Evolutionary conservation across 176 grass and related monocot species (phyloP), one percentile per base, ranked within the genome.

Genomic region (Musa beccarii): DNA sequence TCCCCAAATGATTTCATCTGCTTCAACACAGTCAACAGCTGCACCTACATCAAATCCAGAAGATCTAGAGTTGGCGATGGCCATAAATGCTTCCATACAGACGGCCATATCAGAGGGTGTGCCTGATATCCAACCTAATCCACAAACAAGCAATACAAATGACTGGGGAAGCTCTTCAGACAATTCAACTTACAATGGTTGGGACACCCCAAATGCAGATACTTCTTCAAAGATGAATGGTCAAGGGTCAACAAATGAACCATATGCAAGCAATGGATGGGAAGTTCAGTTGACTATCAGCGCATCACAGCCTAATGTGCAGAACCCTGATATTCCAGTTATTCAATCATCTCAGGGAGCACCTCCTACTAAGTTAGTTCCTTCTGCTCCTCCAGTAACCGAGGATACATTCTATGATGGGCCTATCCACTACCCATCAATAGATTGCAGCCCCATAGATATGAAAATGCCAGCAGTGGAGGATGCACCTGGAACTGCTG

Each of bases 81-180:
- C 95, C 66, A 99, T 99, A 71, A 94, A 85, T 86, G 95, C 91
- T 53, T 99, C 95, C 54, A 89, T 99, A 55, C 91, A 92, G 77
- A 92, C 91, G 52, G 91, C 91, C 65, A 81, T 99, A 66, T 89
- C 78, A 52, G 95, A 94, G 84, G 90, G 95, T 72, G 86, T 94
- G 63, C 86, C 86, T 62, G 79, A 81, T 76, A 76, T 99, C 49
- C 86, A 81, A 69, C 78, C 88, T 73, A 76, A 53, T 43, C 49
- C 78, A 63, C 61, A 75, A 68, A 76, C 79, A 53, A 56, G 23
- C 11, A 78, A 85, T 63, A 83, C 29, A 19, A 88, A 80, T 28
- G 80, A 79, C 16, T 92, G 89, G 89, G 81, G 43, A 63, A 84
- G 22, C 57, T 71, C 69, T 78, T 59, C 79, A 26, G 79, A 67